Base-by-base conservation (phyloP, 306 rosid genomes). In the Purshia tridentata region DNA sequence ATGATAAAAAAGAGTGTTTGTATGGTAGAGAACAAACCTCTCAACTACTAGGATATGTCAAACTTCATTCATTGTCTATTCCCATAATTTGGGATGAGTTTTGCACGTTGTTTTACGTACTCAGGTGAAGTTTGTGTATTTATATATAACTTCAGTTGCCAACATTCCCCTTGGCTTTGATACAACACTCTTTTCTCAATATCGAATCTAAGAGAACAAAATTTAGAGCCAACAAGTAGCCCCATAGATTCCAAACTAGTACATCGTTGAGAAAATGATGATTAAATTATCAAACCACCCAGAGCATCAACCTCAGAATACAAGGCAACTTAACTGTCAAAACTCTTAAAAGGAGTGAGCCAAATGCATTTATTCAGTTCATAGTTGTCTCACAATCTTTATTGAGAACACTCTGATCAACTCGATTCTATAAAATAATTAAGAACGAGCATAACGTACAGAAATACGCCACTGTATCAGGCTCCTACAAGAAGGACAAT, bases 401-500 rank as follows among this genome's bases (percentile, higher is more conserved):
- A 88, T 92, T 86, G 77, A 77, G 82, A 81, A 82, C 72, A 70
- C 91, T 78, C 84, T 76, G 61, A 79, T 79, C 85, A 78, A 29
- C 35, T 29, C 35, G 66, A 63, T 70, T 65, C 67, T 66, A 16
- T 51, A 67, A 67, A 51, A 39, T 29, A 18, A 75, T 76, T 85
- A 89, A 61, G 90, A 69, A 61, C 74, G 85, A 67, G 85, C 82
- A 80, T 78, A 89, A 66, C 91, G 87, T 41, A 88, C 96, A 48
- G 96, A 81, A 66, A 93, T 84, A 40, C 98, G 97, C 86, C 84
- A 82, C 80, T 87, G 90, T 81, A 91, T 91, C 72, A 86, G 90
- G 84, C 92, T 89, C 87, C 97, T 81, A 77, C 98, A 93, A 67
- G 97, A 93, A 67, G 97, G 98, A 66, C 98, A 91, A 15, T 94